Conservation (phyloP, 2,329 filamentous ascomycete genomes). For the Talaromyces islandicus region DNA sequence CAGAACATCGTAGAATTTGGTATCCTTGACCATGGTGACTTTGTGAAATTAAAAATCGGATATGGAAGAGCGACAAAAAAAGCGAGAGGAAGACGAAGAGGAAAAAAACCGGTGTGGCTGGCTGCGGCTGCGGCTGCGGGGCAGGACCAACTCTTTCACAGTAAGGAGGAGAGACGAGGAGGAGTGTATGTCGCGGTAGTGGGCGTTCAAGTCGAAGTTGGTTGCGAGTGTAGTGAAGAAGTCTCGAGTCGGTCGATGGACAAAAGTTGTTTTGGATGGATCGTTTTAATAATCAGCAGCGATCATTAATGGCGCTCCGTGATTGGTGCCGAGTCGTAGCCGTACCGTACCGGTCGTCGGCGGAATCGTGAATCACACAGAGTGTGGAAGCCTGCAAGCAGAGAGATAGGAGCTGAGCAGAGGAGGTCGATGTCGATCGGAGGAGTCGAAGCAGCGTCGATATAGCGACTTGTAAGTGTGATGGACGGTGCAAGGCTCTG, state of each 20-base stretch:
- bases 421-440: not conserved
- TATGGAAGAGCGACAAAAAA: slow-evolving; percentile 15
- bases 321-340: not conserved
- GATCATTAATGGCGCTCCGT: not conserved
- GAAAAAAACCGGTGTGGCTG: slow-evolving; percentile 14
- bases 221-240: not conserved
- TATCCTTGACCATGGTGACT: slow-evolving; percentile 47
- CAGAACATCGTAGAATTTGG: slow-evolving; percentile 43
- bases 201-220: not conserved
- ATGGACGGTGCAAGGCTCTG: not conserved
- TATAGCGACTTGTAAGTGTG: not conserved
- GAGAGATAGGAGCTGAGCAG: not conserved
- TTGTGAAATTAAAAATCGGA: not conserved
- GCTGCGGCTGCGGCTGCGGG: slow-evolving; percentile 5
- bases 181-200: not conserved
- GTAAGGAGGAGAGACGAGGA: not conserved
- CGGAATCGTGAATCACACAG: not conserved
- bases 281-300: not conserved
- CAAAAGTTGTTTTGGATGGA: not conserved
- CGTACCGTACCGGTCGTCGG: not conserved
- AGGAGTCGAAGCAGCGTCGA: not conserved
- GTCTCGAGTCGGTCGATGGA: not conserved
- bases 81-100: not conserved
- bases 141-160: not conserved
- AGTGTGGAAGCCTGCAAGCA: not conserved